A percentile compares a stretch with the other conserved stretches of the same genome.
phyloP scores from a whole-genome alignment of 1,139 yeast species.

The Candida tunisiensis region DNA sequence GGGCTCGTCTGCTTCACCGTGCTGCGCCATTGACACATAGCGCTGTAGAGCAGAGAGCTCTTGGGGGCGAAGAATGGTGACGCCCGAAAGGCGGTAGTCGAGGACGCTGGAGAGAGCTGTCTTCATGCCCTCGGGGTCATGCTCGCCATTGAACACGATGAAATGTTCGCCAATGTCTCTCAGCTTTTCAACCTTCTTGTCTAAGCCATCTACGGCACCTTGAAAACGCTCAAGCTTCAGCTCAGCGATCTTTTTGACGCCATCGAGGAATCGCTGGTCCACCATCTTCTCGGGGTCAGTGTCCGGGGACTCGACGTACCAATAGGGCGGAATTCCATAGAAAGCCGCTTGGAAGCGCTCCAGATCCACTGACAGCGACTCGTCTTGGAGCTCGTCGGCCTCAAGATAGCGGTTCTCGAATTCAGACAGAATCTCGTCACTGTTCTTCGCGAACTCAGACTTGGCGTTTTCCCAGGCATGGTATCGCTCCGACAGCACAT shows the following conservation, averaged over 20 bases:
- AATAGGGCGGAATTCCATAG: conserved; percentile 61
- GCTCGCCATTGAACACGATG: conserved; percentile 29
- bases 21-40: no score
- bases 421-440: conserved; percentile 32
- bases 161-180: conserved; percentile 35
- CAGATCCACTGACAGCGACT: conserved; percentile 47
- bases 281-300: no score
- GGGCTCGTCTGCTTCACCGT: no score
- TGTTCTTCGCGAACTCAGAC: conserved; percentile 26
- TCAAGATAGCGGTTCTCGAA: conserved; percentile 43
- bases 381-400: conserved; percentile 39
- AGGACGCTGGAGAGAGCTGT: conserved; percentile 46
- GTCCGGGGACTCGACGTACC: no score
- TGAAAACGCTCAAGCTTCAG: conserved; percentile 39
- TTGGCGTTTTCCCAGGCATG: conserved; percentile 51
- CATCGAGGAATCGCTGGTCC: conserved; percentile 38
- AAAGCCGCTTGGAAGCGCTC: conserved; percentile 67
- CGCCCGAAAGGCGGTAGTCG: neutral
- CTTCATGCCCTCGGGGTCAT: conserved; percentile 26
- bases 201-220: conserved; percentile 10
- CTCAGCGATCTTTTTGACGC: conserved; percentile 49
- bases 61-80: no score
- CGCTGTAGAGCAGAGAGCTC: no score
- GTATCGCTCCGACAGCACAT: conserved; percentile 76
- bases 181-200: conserved; percentile 7